Evolutionary conservation across 352 stramenopile species (phyloP), one percentile per base, ranked within the genome.

Genomic region (Pythium volutum): DNA sequence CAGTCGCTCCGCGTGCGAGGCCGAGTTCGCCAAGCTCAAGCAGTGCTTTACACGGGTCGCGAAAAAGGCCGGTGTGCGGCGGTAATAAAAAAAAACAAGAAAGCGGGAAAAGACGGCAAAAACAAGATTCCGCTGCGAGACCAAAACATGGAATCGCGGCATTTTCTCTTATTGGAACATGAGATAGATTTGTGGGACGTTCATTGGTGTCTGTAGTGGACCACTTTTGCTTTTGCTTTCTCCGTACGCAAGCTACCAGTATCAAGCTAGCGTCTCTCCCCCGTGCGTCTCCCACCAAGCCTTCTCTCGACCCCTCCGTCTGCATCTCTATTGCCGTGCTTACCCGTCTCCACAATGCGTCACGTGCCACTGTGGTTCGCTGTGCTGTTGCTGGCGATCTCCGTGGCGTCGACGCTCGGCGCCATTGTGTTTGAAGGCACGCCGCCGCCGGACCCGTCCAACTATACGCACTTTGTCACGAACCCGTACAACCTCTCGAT

Each of bases 1-100:
- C 16, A 69, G 71, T 46, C 75, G 72, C 50, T 54, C 71, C 9
- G 79, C 70, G 23, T 93, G 84, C 63, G 79, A 87, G 26, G 70
- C 75, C 45, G 84, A 93, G 72, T 93, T 93, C 57, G 59, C 76
- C 50, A 90, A 89, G 64, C 72, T 93, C 25, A 78, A 77, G 58
- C 58, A 66, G 20, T 93, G 84, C 69, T 88, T 91, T 54, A 61
- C 81, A 66, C 81, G 73, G 53, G 68, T 66, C 15, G 68, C 61
- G 52, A 80, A 83, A 60, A 75, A 67, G 36, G 61, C 33, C 15
- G 38, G 10, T n/a, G 29, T 1, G 18, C 41, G 26, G 7, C 56
- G 55, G 15, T 62, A 39, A 55, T 47, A 22, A 47, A 47, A 16
- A 43, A 50, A 27, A 34, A 34, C 29, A 34, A 36, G 26, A 56